Conservation (phyloP, 768 basidiomycete genomes). For the Leccinum sublutescens region DNA sequence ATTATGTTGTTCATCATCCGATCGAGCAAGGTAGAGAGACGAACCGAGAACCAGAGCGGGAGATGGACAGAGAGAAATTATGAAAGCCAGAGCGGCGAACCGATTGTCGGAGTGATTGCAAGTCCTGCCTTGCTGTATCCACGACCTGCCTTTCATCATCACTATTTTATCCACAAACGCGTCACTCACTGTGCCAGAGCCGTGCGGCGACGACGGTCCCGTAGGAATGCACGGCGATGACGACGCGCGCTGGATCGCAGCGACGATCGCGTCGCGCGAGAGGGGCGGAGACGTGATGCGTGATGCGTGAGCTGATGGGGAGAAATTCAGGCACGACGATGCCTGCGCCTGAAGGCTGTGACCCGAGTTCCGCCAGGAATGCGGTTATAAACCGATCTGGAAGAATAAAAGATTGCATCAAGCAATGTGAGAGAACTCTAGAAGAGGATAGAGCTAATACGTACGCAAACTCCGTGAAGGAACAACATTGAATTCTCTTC, state of each 20-base stretch:
- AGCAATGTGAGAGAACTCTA: neutral
- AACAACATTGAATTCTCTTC: constrained; percentile 57
- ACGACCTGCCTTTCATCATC: too few species aligned
- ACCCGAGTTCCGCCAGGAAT: constrained; percentile 48
- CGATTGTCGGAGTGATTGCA: too few species aligned
- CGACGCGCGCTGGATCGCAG: constrained; percentile 41
- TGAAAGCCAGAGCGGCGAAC: too few species aligned
- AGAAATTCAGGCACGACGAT: constrained; percentile 61
- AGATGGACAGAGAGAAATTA: too few species aligned
- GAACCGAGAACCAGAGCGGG: too few species aligned
- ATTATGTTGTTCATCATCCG: too few species aligned
- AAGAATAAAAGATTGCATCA: neutral
- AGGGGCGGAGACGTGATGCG: constrained; percentile 41
- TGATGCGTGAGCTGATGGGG: constrained; percentile 60
- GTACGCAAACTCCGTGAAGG: constrained; percentile 69
- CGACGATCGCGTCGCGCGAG: constrained; percentile 38
- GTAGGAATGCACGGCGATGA: constrained; percentile 58
- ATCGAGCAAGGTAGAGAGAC: too few species aligned
- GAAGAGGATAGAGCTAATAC: neutral
- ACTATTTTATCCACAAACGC: too few species aligned
- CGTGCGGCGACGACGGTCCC: constrained; percentile 58
- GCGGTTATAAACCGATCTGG: constrained; percentile 56
- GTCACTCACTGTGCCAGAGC: constrained; percentile 40
- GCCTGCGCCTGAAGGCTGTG: constrained; percentile 48
- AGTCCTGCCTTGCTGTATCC: too few species aligned